Conservation (phyloP, 257 asterid species). For the Pogostemon cablin region DNA sequence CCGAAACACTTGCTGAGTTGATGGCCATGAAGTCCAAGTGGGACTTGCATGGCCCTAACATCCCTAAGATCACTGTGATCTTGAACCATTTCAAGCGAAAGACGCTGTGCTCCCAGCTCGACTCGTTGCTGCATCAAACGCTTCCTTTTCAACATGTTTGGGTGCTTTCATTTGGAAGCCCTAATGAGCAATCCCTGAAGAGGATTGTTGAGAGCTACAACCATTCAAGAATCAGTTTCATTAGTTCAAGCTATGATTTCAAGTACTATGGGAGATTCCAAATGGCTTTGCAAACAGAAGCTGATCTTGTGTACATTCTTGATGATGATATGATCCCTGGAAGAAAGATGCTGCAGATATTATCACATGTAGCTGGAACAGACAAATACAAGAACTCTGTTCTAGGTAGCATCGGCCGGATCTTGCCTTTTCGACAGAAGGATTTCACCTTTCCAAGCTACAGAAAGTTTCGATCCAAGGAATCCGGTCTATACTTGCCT, state of each 20-base stretch:
- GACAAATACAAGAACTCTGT: slow-evolving; percentile 86
- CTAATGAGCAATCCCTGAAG: slow-evolving; percentile 59
- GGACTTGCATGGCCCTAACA: slow-evolving; percentile 47
- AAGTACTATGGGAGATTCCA: slow-evolving; percentile 95
- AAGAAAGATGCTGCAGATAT: slow-evolving; percentile 68
- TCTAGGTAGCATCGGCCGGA: slow-evolving; percentile 90
- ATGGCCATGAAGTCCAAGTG: slow-evolving; percentile 78
- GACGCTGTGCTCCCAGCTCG: slow-evolving; percentile 83
- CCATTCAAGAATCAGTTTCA: slow-evolving; percentile 70
- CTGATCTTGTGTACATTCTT: slow-evolving; percentile 72
- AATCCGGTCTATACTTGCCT: slow-evolving; percentile 92
- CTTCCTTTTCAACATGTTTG: slow-evolving; percentile 85
- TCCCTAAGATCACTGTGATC: slow-evolving; percentile 71
- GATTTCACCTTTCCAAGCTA: slow-evolving; percentile 87
- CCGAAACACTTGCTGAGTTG: slow-evolving; percentile 62
- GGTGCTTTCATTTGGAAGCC: slow-evolving; percentile 95
- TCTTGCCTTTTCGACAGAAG: slow-evolving; percentile 82
- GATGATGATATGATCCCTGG: slow-evolving; percentile 99
- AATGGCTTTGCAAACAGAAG: slow-evolving; percentile 89
- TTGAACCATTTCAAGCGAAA: slow-evolving; percentile 89
- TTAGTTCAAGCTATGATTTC: slow-evolving; percentile 79
- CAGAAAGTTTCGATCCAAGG: slow-evolving; percentile 82
- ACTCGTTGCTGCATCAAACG: slow-evolving; percentile 76
- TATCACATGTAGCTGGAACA: slow-evolving; percentile 87
- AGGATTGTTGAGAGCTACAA: slow-evolving; percentile 74